Conservation (phyloP, 2,329 filamentous ascomycete genomes). For the Fusarium pseudograminearum region DNA sequence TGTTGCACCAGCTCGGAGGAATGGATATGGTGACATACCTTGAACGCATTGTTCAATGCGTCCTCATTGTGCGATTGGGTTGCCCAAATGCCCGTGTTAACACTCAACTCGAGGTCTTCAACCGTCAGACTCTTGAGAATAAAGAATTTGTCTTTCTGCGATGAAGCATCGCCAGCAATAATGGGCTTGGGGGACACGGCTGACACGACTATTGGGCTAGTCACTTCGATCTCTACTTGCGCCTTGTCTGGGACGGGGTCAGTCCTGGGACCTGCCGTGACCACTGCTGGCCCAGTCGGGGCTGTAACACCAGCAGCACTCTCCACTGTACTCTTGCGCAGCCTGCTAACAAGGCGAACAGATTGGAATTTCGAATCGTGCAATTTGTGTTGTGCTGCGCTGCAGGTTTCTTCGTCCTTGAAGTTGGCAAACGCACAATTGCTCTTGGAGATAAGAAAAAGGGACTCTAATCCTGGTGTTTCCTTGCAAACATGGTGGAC, state of each 20-base stretch:
- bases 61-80: constrained; percentile 95
- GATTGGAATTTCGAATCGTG: constrained; percentile 92
- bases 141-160: constrained; percentile 81
- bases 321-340: constrained; percentile 71
- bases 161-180: constrained; percentile 15
- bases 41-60: constrained; percentile 83
- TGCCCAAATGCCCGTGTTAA: constrained; percentile 90
- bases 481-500: constrained; percentile 91
- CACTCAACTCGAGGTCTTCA: constrained; percentile 89
- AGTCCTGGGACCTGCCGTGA: constrained; percentile 45
- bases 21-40: constrained; percentile 63
- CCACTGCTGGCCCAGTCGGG: constrained; percentile 66
- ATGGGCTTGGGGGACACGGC: background rate
- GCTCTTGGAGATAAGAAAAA: constrained; percentile 96
- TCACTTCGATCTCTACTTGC: constrained; percentile 4
- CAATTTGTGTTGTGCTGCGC: constrained; percentile 81
- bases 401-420: constrained; percentile 80
- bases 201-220: constrained; percentile 17
- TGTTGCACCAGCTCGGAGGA: background rate
- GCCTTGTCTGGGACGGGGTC: constrained; percentile 27
- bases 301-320: constrained; percentile 61
- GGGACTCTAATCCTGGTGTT: constrained; percentile 82
- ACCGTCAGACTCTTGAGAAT: constrained; percentile 92
- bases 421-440: constrained; percentile 99
- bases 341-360: constrained; percentile 84